A percentile compares a stretch with the other conserved stretches of the same genome.
Conservation (phyloP, 768 basidiomycete species). For the Suillus paluster region DNA sequence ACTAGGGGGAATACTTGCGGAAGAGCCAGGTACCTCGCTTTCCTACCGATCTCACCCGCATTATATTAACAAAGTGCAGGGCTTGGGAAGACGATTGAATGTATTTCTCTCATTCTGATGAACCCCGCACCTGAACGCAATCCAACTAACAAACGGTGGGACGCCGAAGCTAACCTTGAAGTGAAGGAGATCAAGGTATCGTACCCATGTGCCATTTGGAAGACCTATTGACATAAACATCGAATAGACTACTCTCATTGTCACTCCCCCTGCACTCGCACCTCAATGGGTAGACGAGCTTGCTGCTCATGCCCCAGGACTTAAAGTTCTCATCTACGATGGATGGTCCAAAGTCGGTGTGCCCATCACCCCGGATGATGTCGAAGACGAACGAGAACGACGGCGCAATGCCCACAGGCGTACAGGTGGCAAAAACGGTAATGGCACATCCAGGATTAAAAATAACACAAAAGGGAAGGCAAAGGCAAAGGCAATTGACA, state of each 20-base stretch:
- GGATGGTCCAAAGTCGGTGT: constrained; percentile 76
- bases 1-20: constrained; percentile 82
- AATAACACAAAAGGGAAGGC: constrained; percentile 18
- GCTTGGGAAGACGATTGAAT: constrained; percentile 85
- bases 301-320: constrained; percentile 67
- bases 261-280: constrained; percentile 79
- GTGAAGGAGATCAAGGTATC: constrained; percentile 78
- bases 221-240: neutral
- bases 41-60: neutral
- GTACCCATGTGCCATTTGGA: neutral
- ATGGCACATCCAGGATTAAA: constrained; percentile 7
- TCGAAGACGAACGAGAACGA: constrained; percentile 41
- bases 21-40: constrained; percentile 73
- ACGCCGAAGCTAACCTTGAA: constrained; percentile 57
- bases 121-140: constrained; percentile 60
- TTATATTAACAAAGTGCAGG: constrained; percentile 26
- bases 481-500: constrained; percentile 13
- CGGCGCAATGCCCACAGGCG: constrained; percentile 22
- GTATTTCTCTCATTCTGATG: constrained; percentile 76
- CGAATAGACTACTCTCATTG: constrained; percentile 79
- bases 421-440: neutral
- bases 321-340: constrained; percentile 81
- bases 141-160: constrained; percentile 59
- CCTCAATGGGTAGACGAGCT: constrained; percentile 89
- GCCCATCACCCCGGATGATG: constrained; percentile 50